phyloP scores from a whole-genome alignment of 345 rosid genomes.

The Rhodomyrtus tomentosa region DNA sequence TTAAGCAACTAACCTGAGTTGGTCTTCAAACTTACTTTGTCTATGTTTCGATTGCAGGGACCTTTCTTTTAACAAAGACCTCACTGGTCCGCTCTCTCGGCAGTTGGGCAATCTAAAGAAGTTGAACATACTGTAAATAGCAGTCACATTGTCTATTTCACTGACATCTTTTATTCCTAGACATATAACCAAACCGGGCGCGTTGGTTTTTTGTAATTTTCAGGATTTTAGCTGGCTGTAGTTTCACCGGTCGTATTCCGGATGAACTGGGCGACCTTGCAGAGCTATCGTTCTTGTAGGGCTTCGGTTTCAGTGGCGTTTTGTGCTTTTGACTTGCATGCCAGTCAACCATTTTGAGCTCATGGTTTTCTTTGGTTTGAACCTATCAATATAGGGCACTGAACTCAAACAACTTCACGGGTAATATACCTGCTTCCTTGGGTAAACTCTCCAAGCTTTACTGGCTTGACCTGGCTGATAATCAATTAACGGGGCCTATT shows the following conservation, averaged over 20 bases:
- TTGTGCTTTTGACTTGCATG: neutral
- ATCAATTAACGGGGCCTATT: constrained; percentile 67
- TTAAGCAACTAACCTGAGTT: neutral
- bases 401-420: constrained; percentile 85
- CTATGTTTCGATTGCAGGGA: constrained; percentile 39
- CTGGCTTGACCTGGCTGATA: constrained; percentile 91
- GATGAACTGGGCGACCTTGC: constrained; percentile 72
- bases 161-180: neutral
- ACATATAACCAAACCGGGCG: neutral
- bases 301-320: neutral
- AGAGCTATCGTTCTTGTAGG: constrained; percentile 87
- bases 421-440: constrained; percentile 63
- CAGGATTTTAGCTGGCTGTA: constrained; percentile 86
- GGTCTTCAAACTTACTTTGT: neutral
- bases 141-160: neutral
- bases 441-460: constrained; percentile 79
- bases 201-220: neutral
- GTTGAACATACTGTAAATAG: constrained; percentile 68
- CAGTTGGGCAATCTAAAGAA: constrained; percentile 62
- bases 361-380: neutral
- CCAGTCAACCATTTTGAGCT: neutral
- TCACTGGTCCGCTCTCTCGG: constrained; percentile 67
- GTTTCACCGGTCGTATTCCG: constrained; percentile 75
- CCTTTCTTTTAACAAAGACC: constrained; percentile 65
- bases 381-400: constrained; percentile 52